Percentiles rank a stretch among this genome's conserved stretches.
Evolutionary conservation across 169 alveolate genomes (phyloP).

Genomic region (Perkinsus marinus): DNA sequence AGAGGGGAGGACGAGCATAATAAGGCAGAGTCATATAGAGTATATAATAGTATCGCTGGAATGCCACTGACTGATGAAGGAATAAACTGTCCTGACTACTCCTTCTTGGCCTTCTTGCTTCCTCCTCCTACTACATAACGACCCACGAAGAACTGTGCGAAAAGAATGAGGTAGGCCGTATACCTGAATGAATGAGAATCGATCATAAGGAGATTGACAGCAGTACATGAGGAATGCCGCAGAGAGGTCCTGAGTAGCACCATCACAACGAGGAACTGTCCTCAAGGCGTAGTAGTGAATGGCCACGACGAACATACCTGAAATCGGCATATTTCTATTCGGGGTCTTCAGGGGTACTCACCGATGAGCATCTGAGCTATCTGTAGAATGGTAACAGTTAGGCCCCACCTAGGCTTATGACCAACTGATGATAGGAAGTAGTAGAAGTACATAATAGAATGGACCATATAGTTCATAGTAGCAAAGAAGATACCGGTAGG

Average conservation of each 20-base stretch:
- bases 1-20: too few species aligned
- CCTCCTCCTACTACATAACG: not conserved
- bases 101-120: not conserved
- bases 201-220: not conserved
- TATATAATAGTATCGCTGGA: too few species aligned
- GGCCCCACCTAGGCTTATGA: slow-evolving; percentile 40
- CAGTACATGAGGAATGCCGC: not conserved
- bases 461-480: slow-evolving; percentile 59
- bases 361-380: slow-evolving; percentile 58
- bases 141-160: not conserved
- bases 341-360: too few species aligned
- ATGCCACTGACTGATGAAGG: too few species aligned
- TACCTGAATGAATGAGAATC: not conserved
- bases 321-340: too few species aligned
- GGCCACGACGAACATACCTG: not conserved
- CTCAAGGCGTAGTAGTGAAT: not conserved
- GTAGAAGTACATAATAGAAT: slow-evolving; percentile 61
- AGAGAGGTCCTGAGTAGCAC: not conserved
- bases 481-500: slow-evolving; percentile 58
- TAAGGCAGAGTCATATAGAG: too few species aligned
- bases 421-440: slow-evolving; percentile 42
- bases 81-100: not conserved
- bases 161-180: not conserved
- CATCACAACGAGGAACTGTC: not conserved
- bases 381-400: slow-evolving; percentile 46